A percentile compares a stretch with the other conserved stretches of the same genome.
Conservation (phyloP, 2,329 filamentous ascomycete species). For the Fusarium marasasianum region DNA sequence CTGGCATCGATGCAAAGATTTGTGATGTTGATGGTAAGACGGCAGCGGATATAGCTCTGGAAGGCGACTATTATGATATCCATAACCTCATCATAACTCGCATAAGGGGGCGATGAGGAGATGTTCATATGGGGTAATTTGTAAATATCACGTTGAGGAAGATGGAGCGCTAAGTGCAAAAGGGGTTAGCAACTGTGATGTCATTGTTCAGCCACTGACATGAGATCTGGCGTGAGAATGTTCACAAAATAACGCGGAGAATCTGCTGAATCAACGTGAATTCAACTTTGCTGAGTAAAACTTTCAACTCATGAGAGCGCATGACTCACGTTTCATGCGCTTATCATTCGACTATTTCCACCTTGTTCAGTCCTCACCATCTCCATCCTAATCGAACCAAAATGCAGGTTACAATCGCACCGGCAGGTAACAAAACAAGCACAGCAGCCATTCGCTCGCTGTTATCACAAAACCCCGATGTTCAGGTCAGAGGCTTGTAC, state of each 20-base stretch:
- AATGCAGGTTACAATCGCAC: conserved; percentile 40
- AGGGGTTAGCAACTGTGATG: background rate
- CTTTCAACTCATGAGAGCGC: accelerated
- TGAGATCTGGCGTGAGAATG: background rate
- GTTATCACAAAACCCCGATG: conserved; percentile 5
- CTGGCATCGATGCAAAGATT: accelerated
- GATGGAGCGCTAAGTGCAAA: too few relatives aligned
- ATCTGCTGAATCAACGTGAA: background rate
- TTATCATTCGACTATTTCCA: background rate
- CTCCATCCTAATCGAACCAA: background rate
- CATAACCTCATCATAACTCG: accelerated
- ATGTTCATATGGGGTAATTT: background rate
- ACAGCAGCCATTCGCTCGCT: conserved; percentile 45
- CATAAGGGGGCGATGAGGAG: background rate
- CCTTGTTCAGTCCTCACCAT: too few relatives aligned
- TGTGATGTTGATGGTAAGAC: background rate
- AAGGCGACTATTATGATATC: accelerated
- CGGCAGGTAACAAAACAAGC: conserved; percentile 47
- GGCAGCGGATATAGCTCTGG: background rate
- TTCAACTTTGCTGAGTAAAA: background rate
- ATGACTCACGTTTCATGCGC: accelerated
- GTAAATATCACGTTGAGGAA: too few relatives aligned
- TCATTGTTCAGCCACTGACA: conserved; percentile 2
- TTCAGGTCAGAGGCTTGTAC: conserved; percentile 43
- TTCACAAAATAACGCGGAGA: background rate